phyloP scores from a whole-genome alignment of 768 basidiomycete species.

The Dentipellis fragilis region DNA sequence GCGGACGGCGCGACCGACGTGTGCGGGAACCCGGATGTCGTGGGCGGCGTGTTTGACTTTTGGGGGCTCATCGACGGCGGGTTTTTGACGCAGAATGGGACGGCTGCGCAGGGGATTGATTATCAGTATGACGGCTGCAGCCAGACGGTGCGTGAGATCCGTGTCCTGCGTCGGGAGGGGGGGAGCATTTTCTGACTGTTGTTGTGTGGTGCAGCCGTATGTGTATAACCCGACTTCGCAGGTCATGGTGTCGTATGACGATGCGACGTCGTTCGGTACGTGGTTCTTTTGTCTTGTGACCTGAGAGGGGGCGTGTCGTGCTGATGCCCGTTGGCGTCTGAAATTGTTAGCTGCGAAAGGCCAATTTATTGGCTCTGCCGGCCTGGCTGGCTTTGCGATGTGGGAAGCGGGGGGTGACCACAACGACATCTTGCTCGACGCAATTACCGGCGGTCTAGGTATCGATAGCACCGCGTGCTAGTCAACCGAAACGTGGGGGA shows the following conservation, averaged over 20 bases:
- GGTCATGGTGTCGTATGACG: conserved; percentile 26
- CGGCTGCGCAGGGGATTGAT: conserved; percentile 33
- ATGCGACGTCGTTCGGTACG: conserved; percentile 21
- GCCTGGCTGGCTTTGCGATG: conserved; percentile 34
- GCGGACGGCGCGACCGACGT: conserved; percentile 30
- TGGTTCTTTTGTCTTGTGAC: neutral
- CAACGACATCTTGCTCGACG: conserved; percentile 23
- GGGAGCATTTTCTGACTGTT: neutral
- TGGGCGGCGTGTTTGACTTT: conserved; percentile 46
- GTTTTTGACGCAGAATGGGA: conserved; percentile 36
- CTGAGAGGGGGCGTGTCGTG: neutral
- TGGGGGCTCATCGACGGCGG: conserved; percentile 47
- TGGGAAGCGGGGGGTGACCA: conserved; percentile 36
- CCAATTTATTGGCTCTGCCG: conserved; percentile 23
- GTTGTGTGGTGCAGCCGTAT: conserved; percentile 17
- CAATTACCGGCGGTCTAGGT: conserved; percentile 19
- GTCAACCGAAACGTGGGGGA: neutral
- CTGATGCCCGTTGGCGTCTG: neutral
- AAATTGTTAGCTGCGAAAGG: conserved; percentile 30
- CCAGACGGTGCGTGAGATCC: conserved; percentile 17
- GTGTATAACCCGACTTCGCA: conserved; percentile 20
- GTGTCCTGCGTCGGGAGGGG: neutral
- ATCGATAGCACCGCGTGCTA: neutral
- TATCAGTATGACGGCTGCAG: conserved; percentile 32
- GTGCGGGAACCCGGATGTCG: conserved; percentile 44